phyloP scores from a whole-genome alignment of 2,329 filamentous ascomycete genomes.

The Aspergillus viridinutans region DNA sequence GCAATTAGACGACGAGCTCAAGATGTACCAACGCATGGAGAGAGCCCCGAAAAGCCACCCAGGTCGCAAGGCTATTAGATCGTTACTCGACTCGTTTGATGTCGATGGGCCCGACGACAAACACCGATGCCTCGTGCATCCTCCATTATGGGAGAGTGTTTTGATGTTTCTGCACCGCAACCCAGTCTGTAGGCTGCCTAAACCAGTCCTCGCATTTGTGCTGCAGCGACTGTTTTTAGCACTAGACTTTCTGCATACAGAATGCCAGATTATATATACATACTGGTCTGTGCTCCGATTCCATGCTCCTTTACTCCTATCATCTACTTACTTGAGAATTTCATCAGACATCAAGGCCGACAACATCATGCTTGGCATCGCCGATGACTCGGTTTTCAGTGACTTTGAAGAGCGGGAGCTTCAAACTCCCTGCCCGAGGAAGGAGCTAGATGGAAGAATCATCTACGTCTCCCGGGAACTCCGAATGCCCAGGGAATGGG shows the following conservation, averaged over 20 bases:
- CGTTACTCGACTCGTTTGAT: conserved; percentile 33
- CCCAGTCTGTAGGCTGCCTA: conserved; percentile 34
- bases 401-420: conserved; percentile 11
- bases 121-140: conserved; percentile 37
- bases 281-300: conserved; percentile 34
- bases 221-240: conserved; percentile 42
- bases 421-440: conserved; percentile 39
- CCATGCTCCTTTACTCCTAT: conserved; percentile 2
- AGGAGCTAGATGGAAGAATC: conserved; percentile 36
- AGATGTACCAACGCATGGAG: conserved; percentile 42
- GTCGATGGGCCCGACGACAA: conserved; percentile 25
- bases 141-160: conserved; percentile 43
- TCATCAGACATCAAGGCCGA: conserved; percentile 43
- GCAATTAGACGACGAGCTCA: conserved; percentile 36
- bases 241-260: conserved; percentile 45
- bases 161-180: conserved; percentile 39
- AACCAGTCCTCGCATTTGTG: conserved; percentile 30
- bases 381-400: conserved; percentile 33
- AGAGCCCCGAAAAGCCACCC: conserved; percentile 20
- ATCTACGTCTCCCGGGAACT: conserved; percentile 45
- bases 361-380: conserved; percentile 46
- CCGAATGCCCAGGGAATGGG: conserved; percentile 26
- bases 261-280: conserved; percentile 48
- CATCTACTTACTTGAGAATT: conserved; percentile 2
- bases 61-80: conserved; percentile 27